phyloP scores from a whole-genome alignment of 192 early-diverging fungal genomes.

The Coemansia sp. region DNA sequence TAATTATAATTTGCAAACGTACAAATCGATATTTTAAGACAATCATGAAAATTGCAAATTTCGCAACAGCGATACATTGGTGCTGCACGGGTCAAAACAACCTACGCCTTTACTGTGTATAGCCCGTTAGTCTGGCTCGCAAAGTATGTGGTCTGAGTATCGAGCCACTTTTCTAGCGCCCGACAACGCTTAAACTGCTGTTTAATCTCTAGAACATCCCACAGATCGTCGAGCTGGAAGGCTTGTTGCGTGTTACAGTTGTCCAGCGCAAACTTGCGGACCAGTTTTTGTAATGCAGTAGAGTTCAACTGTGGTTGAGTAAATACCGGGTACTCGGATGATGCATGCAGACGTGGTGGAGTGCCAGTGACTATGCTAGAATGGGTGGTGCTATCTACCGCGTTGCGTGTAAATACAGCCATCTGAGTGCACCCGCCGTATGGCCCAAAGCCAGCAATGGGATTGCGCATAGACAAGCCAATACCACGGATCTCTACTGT shows the following conservation, averaged over 20 bases:
- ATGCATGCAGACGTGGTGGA: slow-evolving; percentile 27
- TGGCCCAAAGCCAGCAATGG: slow-evolving; percentile 20
- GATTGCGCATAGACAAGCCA: slow-evolving; percentile 41
- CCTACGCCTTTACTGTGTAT: not conserved
- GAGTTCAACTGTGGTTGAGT: slow-evolving; percentile 30
- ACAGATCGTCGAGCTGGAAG: slow-evolving; percentile 31
- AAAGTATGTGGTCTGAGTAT: not conserved
- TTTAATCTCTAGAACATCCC: slow-evolving; percentile 48
- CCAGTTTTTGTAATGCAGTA: slow-evolving; percentile 28
- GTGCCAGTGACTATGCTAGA: slow-evolving; percentile 7
- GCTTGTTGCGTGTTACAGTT: slow-evolving; percentile 12
- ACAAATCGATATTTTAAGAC: too few species aligned
- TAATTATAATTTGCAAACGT: too few species aligned
- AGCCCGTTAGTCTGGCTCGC: not conserved
- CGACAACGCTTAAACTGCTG: slow-evolving; percentile 55
- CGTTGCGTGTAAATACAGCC: slow-evolving; percentile 60
- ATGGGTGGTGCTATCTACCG: not conserved
- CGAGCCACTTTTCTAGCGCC: slow-evolving; percentile 39
- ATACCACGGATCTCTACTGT: slow-evolving; percentile 46
- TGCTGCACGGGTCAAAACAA: too few species aligned
- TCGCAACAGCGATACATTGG: too few species aligned
- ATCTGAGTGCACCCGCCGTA: slow-evolving; percentile 74
- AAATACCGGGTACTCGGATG: slow-evolving; percentile 59
- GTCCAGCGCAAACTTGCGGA: slow-evolving; percentile 22
- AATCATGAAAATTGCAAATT: too few species aligned